A percentile compares a stretch with the other conserved stretches of the same genome.
These are phyloP conservation scores for Apiospora marii DNA, from an alignment of 2,329 filamentous ascomycete genomes.

Conservation along the genomic window DNA sequence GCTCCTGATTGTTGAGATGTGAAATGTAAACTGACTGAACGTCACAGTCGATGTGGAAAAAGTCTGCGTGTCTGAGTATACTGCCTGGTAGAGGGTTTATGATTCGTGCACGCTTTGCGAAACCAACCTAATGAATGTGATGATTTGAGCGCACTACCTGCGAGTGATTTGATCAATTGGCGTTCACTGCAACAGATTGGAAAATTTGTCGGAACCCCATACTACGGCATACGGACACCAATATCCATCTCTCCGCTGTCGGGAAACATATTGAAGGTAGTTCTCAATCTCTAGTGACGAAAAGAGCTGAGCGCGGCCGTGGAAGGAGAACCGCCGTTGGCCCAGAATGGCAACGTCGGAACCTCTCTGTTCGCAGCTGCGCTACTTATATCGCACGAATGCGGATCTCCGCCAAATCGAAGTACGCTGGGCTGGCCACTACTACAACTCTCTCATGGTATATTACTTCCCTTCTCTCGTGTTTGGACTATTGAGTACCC, in stretches of 20 bases:
- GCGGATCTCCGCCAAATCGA: neutral
- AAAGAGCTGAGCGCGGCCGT: neutral
- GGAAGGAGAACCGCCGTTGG: conserved; percentile 1
- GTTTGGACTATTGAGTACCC: neutral
- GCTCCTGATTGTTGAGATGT: neutral
- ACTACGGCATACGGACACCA: neutral
- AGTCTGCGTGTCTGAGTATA: neutral
- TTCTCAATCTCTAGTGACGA: neutral
- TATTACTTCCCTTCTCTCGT: no score
- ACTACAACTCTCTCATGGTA: neutral
- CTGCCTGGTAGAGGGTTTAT: neutral
- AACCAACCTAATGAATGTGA: conserved; percentile 2
- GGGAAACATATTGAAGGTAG: neutral
- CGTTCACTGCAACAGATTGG: neutral
- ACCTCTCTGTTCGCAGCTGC: neutral
- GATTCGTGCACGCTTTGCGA: no score
- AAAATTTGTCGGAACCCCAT: neutral
- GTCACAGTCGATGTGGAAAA: neutral
- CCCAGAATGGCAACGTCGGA: conserved; percentile 11
- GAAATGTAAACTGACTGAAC: neutral
- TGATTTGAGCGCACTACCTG: neutral
- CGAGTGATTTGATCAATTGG: neutral
- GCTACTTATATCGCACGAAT: neutral
- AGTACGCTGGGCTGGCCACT: no score
- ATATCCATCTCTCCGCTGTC: no score